These are phyloP conservation scores for Plasmodiophora brassicae DNA, from an alignment of 208 protist species.

Conservation along the genomic window DNA sequence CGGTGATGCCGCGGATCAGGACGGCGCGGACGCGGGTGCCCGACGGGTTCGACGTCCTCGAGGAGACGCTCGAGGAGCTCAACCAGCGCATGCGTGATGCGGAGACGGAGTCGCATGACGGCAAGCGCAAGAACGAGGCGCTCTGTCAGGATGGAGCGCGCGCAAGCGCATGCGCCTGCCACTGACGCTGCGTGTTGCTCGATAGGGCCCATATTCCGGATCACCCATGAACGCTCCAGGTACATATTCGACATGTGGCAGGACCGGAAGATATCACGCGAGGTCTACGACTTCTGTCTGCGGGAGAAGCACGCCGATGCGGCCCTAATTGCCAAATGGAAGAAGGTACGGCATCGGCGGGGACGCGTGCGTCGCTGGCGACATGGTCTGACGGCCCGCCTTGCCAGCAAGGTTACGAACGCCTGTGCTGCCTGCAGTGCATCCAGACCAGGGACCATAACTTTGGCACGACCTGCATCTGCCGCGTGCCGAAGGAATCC, in stretches of 20 bases:
- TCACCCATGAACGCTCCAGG: slow-evolving; percentile 67
- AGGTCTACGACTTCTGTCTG: slow-evolving; percentile 73
- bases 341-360: slow-evolving; percentile 56
- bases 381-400: background rate
- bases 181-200: background rate
- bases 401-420: slow-evolving; percentile 65
- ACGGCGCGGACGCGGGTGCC: slow-evolving; percentile 40
- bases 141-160: background rate
- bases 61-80: slow-evolving; percentile 65
- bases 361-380: background rate
- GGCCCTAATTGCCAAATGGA: slow-evolving; percentile 77
- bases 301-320: slow-evolving; percentile 67
- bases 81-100: slow-evolving; percentile 69
- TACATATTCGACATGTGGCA: slow-evolving; percentile 76
- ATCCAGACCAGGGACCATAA: slow-evolving; percentile 67
- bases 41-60: slow-evolving; percentile 66
- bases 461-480: slow-evolving; percentile 67
- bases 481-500: slow-evolving; percentile 64
- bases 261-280: slow-evolving; percentile 61
- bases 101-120: slow-evolving; percentile 68
- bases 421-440: slow-evolving; percentile 69
- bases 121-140: slow-evolving; percentile 66
- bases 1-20: background rate
- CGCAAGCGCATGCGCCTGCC: background rate
- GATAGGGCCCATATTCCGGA: slow-evolving; percentile 65